Conservation (phyloP, 495 filamentous ascomycete species). For the Neurospora sublineolata region DNA sequence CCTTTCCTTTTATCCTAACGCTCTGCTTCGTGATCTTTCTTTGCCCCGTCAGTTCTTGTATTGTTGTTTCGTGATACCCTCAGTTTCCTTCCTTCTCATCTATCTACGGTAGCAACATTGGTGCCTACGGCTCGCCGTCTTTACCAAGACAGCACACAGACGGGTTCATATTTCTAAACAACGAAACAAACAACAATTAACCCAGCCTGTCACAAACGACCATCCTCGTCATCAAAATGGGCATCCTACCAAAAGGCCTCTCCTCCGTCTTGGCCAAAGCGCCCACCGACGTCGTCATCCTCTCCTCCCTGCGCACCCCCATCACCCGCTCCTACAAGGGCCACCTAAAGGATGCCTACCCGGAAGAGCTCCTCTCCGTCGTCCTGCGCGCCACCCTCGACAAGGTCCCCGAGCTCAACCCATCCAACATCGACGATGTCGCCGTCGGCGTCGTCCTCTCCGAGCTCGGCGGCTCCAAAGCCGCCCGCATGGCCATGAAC, state of each 20-base stretch:
- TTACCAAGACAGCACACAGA: not conserved
- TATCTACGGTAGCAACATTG: not conserved
- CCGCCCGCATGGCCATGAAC: constrained; percentile 80
- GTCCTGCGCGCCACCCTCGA: constrained; percentile 76
- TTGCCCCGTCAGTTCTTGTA: not conserved
- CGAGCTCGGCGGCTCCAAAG: constrained; percentile 84
- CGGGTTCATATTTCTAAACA: not conserved
- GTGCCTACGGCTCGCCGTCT: not conserved
- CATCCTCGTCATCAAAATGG: constrained; percentile 12
- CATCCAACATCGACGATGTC: constrained; percentile 63
- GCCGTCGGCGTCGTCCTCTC: constrained; percentile 79
- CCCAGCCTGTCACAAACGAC: not conserved
- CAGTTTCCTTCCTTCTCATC: not conserved
- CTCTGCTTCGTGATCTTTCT: not conserved
- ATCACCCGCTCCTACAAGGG: constrained; percentile 75
- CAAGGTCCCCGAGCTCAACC: constrained; percentile 63
- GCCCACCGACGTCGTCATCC: constrained; percentile 75
- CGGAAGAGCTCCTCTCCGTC: constrained; percentile 72
- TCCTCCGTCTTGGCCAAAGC: constrained; percentile 69
- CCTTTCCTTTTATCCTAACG: not conserved
- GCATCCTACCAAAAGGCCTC: constrained; percentile 41
- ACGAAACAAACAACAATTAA: not conserved
- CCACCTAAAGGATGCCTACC: constrained; percentile 76
- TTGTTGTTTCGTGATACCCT: not conserved
- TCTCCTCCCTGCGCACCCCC: constrained; percentile 78